phyloP scores from a whole-genome alignment of 805 yeast species.

The Lipomyces chichibuensis region DNA sequence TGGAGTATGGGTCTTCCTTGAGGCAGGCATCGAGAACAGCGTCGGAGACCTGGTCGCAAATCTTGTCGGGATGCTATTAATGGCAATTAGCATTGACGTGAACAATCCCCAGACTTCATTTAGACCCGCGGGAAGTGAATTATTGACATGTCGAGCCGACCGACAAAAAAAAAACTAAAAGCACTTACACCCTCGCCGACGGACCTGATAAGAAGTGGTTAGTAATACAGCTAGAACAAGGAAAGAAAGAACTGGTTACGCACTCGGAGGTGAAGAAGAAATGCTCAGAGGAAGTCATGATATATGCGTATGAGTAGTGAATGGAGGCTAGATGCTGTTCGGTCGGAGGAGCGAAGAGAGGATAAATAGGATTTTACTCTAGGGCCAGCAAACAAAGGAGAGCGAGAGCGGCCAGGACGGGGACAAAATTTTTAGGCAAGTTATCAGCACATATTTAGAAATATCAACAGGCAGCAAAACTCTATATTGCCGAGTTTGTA shows the following conservation, averaged over 20 bases:
- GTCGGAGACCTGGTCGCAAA: conserved; percentile 97
- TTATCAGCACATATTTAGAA: background rate
- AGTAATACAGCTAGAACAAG: conserved; percentile 4
- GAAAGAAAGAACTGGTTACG: conserved; percentile 14
- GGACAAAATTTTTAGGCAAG: background rate
- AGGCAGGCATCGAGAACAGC: conserved; percentile 98
- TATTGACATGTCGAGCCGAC: background rate
- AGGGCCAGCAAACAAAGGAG: conserved; percentile 1
- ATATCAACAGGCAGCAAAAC: background rate
- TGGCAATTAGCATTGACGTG: background rate
- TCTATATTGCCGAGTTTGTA: too few species aligned
- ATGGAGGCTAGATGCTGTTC: conserved; percentile 1
- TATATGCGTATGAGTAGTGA: conserved; percentile 10
- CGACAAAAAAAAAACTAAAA: background rate
- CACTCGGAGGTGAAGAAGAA: conserved; percentile 68
- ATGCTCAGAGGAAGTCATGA: conserved; percentile 46
- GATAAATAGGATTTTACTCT: conserved; percentile 2
- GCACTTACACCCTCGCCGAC: conserved; percentile 62
- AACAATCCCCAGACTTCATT: background rate
- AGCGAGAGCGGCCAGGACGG: conserved; percentile 3
- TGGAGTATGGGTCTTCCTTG: conserved; percentile 92
- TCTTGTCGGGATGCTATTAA: conserved; percentile 50
- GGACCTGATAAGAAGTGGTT: conserved; percentile 42
- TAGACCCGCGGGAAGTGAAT: background rate
- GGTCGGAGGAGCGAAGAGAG: background rate